Evolutionary conservation across 169 alveolate species (phyloP).

Genomic region (Plasmodium malariae): DNA sequence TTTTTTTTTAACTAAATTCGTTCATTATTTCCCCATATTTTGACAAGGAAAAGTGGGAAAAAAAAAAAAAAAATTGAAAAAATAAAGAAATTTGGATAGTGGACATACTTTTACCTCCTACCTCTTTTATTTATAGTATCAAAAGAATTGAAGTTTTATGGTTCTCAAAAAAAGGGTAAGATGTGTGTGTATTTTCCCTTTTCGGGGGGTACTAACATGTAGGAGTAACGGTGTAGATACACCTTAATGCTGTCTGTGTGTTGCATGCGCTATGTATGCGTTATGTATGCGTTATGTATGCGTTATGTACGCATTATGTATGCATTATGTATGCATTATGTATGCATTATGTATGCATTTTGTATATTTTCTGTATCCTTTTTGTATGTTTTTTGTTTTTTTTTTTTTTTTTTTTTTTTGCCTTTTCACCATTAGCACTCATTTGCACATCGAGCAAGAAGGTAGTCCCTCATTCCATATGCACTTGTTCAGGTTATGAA

Average conservation of each 20-base stretch:
- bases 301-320: no score
- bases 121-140: no score
- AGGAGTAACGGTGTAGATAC: background rate
- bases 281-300: no score
- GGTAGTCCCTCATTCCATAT: background rate
- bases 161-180: background rate
- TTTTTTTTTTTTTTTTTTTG: no score
- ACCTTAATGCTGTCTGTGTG: background rate
- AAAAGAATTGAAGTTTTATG: no score
- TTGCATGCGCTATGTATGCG: no score
- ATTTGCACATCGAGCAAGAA: background rate
- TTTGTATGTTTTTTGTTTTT: background rate
- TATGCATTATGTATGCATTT: no score
- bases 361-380: no score
- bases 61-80: background rate
- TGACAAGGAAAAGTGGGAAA: background rate
- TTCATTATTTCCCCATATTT: background rate
- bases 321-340: no score
- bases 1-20: background rate
- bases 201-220: background rate
- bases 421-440: background rate
- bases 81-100: no score
- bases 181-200: background rate
- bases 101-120: no score
- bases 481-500: background rate